phyloP scores from a whole-genome alignment of 2,329 filamentous ascomycete species.

The Colletotrichum filicis region DNA sequence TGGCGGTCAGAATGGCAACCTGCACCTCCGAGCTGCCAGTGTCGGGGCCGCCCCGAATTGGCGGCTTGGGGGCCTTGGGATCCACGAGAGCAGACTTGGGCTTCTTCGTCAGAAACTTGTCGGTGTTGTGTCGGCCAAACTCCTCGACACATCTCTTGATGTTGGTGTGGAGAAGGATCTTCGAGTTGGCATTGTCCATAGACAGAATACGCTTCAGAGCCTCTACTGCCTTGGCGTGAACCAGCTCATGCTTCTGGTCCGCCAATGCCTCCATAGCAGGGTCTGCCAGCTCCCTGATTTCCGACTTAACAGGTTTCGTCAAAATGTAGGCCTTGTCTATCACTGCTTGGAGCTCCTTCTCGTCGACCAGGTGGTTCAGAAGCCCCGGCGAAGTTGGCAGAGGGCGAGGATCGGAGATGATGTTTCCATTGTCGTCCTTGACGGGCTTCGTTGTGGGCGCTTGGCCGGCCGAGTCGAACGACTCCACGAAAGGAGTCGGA shows the following conservation, averaged over 20 bases:
- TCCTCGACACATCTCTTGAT: constrained; percentile 85
- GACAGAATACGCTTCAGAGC: constrained; percentile 84
- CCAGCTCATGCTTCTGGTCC: constrained; percentile 58
- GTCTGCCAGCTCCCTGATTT: constrained; percentile 50
- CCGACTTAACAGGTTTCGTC: constrained; percentile 63
- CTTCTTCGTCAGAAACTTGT: constrained; percentile 73
- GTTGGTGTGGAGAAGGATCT: constrained; percentile 84
- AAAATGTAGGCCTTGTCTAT: constrained; percentile 76
- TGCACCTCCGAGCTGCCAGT: constrained; percentile 98
- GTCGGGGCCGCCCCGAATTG: constrained; percentile 81
- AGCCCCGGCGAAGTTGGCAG: constrained; percentile 62
- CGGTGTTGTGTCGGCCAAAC: constrained; percentile 93
- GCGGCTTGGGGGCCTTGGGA: constrained; percentile 52
- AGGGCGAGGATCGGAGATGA: constrained; percentile 49
- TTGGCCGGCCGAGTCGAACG: constrained; percentile 75
- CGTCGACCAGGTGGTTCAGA: constrained; percentile 81
- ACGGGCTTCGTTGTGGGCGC: constrained; percentile 47
- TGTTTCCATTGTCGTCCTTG: constrained; percentile 54
- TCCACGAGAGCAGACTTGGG: constrained; percentile 57
- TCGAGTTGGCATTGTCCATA: constrained; percentile 80
- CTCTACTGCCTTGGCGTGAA: constrained; percentile 75
- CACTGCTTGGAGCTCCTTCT: constrained; percentile 73
- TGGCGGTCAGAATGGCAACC: constrained; percentile 92
- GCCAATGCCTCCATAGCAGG: constrained; percentile 48
- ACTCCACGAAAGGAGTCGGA: constrained; percentile 84